Conservation (phyloP, 345 rosid species). For the Eutrema japonicum region DNA sequence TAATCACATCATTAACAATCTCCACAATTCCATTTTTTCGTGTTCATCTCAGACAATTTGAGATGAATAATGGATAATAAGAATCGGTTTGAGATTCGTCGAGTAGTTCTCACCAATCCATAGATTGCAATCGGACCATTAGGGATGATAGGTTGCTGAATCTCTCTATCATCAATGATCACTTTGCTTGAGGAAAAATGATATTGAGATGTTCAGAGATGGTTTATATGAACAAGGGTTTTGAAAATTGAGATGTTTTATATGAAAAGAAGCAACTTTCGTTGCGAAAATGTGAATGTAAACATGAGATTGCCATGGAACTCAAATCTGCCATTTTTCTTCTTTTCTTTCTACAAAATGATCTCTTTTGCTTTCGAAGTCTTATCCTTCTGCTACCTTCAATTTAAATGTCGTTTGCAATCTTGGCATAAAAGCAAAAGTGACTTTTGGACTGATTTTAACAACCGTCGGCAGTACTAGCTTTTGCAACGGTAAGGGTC, state of each 20-base stretch:
- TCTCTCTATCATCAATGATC: neutral
- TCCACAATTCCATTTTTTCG: neutral
- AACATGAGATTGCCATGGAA: constrained; percentile 27
- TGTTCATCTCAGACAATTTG: neutral
- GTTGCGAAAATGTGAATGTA: constrained; percentile 3
- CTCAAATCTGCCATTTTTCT: constrained; percentile 41
- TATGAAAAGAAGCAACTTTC: constrained; percentile 33
- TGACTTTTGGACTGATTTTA: neutral
- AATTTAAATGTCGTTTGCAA: neutral
- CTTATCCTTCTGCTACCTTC: neutral
- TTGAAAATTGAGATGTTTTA: constrained; percentile 17
- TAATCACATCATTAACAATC: neutral
- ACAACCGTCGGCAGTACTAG: neutral
- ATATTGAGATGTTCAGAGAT: constrained; percentile 19
- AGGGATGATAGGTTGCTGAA: constrained; percentile 56
- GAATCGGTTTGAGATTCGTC: neutral
- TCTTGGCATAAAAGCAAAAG: constrained; percentile 7
- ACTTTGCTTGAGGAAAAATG: constrained; percentile 28
- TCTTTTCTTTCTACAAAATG: neutral
- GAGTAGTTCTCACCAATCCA: constrained; percentile 58
- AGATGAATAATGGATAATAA: neutral
- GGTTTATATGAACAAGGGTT: constrained; percentile 28
- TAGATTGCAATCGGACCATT: constrained; percentile 72
- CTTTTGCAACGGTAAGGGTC: constrained; percentile 1
- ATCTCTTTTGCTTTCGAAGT: neutral